Percentiles rank a stretch among this genome's conserved stretches.
Evolutionary conservation across 2,329 filamentous ascomycete species (phyloP).

Genomic region (Arachnomyces sp.): DNA sequence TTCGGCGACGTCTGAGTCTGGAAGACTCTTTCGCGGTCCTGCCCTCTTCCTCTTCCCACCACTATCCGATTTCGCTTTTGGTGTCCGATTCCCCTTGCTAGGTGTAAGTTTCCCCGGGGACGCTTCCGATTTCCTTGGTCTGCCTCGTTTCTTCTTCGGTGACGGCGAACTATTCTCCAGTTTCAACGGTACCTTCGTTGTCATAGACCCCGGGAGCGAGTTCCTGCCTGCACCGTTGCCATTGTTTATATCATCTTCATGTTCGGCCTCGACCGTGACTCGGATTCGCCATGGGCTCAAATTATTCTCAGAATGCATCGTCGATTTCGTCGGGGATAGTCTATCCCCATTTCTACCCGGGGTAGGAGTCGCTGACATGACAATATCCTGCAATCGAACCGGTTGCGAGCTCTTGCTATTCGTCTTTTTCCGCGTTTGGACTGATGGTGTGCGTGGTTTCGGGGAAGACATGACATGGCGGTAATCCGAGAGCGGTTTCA

Average conservation of each 20-base stretch:
- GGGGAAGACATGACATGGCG: conserved; percentile 33
- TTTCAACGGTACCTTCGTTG: conserved; percentile 36
- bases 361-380: conserved; percentile 32
- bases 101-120: conserved; percentile 27
- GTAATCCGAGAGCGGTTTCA: conserved; percentile 30
- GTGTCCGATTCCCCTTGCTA: conserved; percentile 19
- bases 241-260: conserved; percentile 30
- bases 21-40: conserved; percentile 29
- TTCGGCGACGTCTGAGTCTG: conserved; percentile 13
- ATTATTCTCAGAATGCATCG: conserved; percentile 26
- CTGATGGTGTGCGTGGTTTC: conserved; percentile 22
- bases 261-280: conserved; percentile 40
- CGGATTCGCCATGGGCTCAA: conserved; percentile 41
- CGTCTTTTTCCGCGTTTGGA: neutral
- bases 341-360: conserved; percentile 14
- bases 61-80: conserved; percentile 21
- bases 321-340: conserved; percentile 30
- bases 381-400: conserved; percentile 34
- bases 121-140: conserved; percentile 35
- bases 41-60: conserved; percentile 29
- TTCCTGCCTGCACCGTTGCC: conserved; percentile 25
- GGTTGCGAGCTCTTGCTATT: conserved; percentile 28
- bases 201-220: conserved; percentile 24
- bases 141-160: conserved; percentile 33
- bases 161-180: conserved; percentile 27